Evolutionary conservation across 2,329 filamentous ascomycete species (phyloP).

Genomic region (Salinomyces thailandicus): DNA sequence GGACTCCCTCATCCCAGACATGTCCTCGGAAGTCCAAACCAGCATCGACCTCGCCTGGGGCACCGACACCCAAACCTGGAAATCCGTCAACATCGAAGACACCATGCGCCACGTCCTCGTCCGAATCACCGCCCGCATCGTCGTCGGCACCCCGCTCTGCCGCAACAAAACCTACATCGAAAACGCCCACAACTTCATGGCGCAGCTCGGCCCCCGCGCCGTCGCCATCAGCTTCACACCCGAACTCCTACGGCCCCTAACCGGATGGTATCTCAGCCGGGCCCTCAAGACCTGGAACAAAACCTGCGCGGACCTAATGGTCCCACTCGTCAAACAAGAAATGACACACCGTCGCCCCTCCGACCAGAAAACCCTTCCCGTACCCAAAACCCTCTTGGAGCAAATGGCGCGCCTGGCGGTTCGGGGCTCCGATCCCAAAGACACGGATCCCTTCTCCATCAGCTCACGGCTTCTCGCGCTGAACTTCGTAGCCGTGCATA

Average conservation of each 20-base stretch:
- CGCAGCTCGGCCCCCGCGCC: conserved; percentile 38
- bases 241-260: conserved; percentile 43
- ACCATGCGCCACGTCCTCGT: conserved; percentile 21
- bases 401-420: neutral
- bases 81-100: conserved; percentile 25
- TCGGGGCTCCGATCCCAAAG: conserved; percentile 18
- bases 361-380: conserved; percentile 1
- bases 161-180: conserved; percentile 38
- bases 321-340: conserved; percentile 1
- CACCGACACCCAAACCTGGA: conserved; percentile 28
- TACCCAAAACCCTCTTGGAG: conserved; percentile 2
- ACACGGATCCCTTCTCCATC: conserved; percentile 40
- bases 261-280: neutral
- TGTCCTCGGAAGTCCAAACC: conserved; percentile 29
- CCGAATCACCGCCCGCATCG: conserved; percentile 30
- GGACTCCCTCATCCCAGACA: conserved; percentile 27
- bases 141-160: conserved; percentile 36
- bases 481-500: conserved; percentile 51
- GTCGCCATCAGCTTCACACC: conserved; percentile 38
- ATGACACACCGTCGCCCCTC: conserved; percentile 2
- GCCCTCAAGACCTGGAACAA: conserved; percentile 1
- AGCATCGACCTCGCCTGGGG: conserved; percentile 29
- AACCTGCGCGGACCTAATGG: conserved; percentile 1
- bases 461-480: conserved; percentile 45
- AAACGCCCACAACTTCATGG: conserved; percentile 33